Evolutionary conservation across 2,329 filamentous ascomycete species (phyloP).

Genomic region (Nemania sp.): DNA sequence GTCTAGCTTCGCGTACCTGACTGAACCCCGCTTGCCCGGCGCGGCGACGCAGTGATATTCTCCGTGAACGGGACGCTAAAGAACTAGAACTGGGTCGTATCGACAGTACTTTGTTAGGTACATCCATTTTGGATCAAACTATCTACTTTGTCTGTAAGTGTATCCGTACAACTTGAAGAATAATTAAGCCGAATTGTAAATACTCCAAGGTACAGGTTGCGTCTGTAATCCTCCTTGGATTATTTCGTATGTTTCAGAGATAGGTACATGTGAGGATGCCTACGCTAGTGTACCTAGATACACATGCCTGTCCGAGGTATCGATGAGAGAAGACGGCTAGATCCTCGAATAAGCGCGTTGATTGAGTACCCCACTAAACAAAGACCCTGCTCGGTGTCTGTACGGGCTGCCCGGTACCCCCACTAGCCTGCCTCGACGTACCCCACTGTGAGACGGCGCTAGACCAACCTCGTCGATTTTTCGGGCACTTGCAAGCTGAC

Average conservation of each 20-base stretch:
- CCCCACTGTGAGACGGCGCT: conserved; percentile 12
- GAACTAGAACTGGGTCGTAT: neutral
- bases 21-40: conserved; percentile 1
- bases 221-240: too few species aligned
- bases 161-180: too few species aligned
- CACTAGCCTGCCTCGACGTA: too few species aligned
- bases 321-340: neutral
- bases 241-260: too few species aligned
- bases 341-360: conserved; percentile 3
- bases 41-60: conserved; percentile 26
- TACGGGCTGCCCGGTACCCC: conserved; percentile 14
- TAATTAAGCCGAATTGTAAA: too few species aligned
- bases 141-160: too few species aligned
- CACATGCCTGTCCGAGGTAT: too few species aligned
- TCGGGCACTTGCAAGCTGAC: conserved; percentile 5
- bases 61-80: conserved; percentile 8
- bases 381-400: conserved; percentile 29
- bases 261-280: too few species aligned
- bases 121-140: too few species aligned
- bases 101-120: neutral
- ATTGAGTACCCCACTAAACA: conserved; percentile 36
- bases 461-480: conserved; percentile 30
- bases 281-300: too few species aligned
- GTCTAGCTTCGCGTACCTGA: conserved; percentile 20
- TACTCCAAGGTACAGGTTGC: too few species aligned